Conservation (phyloP, 2,329 filamentous ascomycete species). For the Fusarium globosum region DNA sequence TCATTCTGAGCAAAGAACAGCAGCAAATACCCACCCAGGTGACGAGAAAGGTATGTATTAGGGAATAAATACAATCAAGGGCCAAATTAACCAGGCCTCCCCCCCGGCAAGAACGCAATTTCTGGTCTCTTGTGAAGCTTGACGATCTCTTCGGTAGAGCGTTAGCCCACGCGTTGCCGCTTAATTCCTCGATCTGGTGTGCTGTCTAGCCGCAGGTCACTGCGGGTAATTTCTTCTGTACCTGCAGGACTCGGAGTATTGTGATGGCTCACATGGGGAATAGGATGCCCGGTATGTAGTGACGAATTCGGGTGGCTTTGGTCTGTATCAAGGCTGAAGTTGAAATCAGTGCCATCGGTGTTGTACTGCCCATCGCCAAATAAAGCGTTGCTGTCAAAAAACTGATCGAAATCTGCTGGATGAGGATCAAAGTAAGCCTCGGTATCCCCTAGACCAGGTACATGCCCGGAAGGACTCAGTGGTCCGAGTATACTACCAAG, state of each 20-base stretch:
- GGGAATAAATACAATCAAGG: slow-evolving; percentile 13
- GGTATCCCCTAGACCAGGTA: slow-evolving; percentile 73
- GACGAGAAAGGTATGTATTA: not conserved
- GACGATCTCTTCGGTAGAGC: not conserved
- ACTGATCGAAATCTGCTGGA: slow-evolving; percentile 63
- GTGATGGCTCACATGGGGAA: slow-evolving; percentile 8
- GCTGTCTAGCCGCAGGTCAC: slow-evolving; percentile 51
- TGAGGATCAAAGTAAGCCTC: slow-evolving; percentile 51
- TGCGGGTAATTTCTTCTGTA: slow-evolving; percentile 63
- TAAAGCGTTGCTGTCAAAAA: slow-evolving; percentile 58
- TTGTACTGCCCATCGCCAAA: slow-evolving; percentile 54
- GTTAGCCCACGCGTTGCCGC: slow-evolving; percentile 52
- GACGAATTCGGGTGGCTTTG: slow-evolving; percentile 45
- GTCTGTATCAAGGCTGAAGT: slow-evolving; percentile 60
- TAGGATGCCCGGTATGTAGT: slow-evolving; percentile 38
- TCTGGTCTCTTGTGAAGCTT: not conserved
- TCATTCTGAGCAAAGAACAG: too few relatives aligned
- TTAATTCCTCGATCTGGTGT: slow-evolving; percentile 49
- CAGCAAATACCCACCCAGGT: not conserved
- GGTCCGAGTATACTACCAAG: slow-evolving; percentile 80
- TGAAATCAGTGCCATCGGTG: slow-evolving; percentile 61
- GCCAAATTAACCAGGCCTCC: not conserved
- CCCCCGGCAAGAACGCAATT: too few relatives aligned
- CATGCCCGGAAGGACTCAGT: slow-evolving; percentile 80
- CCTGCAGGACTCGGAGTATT: slow-evolving; percentile 60